Evolutionary conservation across 176 grass and related monocot species (phyloP).

Genomic region (Areca catechu): DNA sequence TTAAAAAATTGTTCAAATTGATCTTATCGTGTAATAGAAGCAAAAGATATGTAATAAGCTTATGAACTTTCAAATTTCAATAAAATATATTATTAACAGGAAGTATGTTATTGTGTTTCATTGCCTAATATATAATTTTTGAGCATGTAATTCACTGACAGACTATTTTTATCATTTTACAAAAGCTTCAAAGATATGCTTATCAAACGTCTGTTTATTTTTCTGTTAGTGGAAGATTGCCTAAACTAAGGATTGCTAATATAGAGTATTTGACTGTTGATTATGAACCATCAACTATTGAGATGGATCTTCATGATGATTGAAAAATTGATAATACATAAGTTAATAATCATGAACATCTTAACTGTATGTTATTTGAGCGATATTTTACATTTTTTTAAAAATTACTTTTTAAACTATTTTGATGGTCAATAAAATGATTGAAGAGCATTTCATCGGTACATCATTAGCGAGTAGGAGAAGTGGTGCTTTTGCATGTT

Average conservation of each 20-base stretch:
- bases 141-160: too few species aligned
- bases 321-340: slow-evolving; percentile 48
- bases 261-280: slow-evolving; percentile 17
- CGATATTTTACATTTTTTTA: neutral
- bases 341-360: slow-evolving; percentile 14
- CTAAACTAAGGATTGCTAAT: slow-evolving; percentile 52
- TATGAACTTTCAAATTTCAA: too few species aligned
- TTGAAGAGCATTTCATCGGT: slow-evolving; percentile 25
- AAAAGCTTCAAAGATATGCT: slow-evolving; percentile 75
- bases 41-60: too few species aligned
- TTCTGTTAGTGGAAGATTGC: slow-evolving; percentile 77
- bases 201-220: slow-evolving; percentile 54
- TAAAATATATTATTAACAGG: too few species aligned
- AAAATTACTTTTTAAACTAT: slow-evolving; percentile 3
- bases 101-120: too few species aligned
- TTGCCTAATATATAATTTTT: too few species aligned
- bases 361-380: neutral
- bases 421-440: slow-evolving; percentile 49
- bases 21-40: too few species aligned
- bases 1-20: too few species aligned
- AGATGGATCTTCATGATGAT: slow-evolving; percentile 70
- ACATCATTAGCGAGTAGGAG: slow-evolving; percentile 66
- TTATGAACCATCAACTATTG: slow-evolving; percentile 51
- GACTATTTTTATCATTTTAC: slow-evolving; percentile 55
- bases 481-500: slow-evolving; percentile 90